These are phyloP conservation scores for Euphrasia arctica DNA, from an alignment of 305 asterid species.

Conservation along the genomic window DNA sequence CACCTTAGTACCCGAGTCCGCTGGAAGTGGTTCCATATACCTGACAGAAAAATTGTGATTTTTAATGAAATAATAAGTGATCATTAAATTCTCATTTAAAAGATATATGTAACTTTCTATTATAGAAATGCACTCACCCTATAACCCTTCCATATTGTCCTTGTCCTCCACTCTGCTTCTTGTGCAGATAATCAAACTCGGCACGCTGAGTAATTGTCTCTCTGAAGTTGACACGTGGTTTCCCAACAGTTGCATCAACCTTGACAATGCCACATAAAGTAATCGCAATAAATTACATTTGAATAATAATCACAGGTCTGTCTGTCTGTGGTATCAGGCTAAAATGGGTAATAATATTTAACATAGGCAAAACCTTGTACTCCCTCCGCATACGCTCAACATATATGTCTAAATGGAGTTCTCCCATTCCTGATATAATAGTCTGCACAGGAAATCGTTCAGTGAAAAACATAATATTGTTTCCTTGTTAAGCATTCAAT, in stretches of 20 bases:
- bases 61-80: background rate
- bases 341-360: conserved; percentile 18
- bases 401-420: conserved; percentile 91
- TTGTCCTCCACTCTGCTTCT: conserved; percentile 98
- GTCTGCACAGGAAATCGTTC: conserved; percentile 63
- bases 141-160: conserved; percentile 98
- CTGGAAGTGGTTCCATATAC: conserved; percentile 88
- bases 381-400: conserved; percentile 98
- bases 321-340: conserved; percentile 7
- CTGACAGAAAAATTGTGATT: conserved; percentile 38
- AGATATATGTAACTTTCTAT: background rate
- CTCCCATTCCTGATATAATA: conserved; percentile 99
- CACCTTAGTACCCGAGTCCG: conserved; percentile 66
- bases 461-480: conserved; percentile 23
- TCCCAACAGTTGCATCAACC: conserved; percentile 95
- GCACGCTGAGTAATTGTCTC: conserved; percentile 94
- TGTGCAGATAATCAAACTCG: conserved; percentile 91
- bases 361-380: conserved; percentile 62
- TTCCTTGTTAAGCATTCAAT: background rate
- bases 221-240: conserved; percentile 97
- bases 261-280: conserved; percentile 33
- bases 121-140: conserved; percentile 50
- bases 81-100: background rate
- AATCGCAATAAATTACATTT: conserved; percentile 5
- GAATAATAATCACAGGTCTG: conserved; percentile 1